Conservation (phyloP, 2,329 filamentous ascomycete genomes). For the Cryphonectria japonica region DNA sequence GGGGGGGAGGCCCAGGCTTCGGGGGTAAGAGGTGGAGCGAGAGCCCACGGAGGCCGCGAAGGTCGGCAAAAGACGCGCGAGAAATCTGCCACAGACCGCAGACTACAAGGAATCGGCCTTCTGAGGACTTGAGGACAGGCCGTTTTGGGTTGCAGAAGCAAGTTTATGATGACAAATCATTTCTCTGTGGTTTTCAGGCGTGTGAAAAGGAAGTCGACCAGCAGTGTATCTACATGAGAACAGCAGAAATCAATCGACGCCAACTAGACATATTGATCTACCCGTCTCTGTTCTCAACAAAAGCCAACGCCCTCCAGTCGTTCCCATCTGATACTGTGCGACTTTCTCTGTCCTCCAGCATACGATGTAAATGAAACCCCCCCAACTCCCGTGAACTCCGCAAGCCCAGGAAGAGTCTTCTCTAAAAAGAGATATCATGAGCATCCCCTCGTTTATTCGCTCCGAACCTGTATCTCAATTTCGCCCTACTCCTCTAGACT, state of each 20-base stretch:
- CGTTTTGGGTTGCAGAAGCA: background rate
- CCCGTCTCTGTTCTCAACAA: constrained; percentile 7
- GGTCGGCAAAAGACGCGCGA: background rate
- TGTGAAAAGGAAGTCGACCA: constrained; percentile 16
- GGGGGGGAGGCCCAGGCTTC: background rate
- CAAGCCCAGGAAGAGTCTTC: constrained; percentile 6
- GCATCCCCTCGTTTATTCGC: background rate
- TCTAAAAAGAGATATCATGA: constrained; percentile 4
- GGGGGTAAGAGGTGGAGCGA: background rate
- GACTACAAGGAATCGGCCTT: background rate
- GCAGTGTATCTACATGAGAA: constrained; percentile 13
- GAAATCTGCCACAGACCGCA: background rate
- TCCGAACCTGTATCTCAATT: background rate
- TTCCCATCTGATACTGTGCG: background rate
- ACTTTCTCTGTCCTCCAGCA: background rate
- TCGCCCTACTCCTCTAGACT: background rate
- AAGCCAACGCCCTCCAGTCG: background rate
- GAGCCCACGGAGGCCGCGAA: background rate
- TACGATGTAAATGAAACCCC: background rate
- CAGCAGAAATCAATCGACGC: background rate
- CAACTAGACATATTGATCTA: constrained; percentile 6
- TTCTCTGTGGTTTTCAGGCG: constrained; percentile 1
- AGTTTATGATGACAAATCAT: constrained; percentile 17
- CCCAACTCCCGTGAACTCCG: constrained; percentile 19
- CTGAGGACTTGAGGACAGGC: background rate